A percentile compares a stretch with the other conserved stretches of the same genome.
Conservation (phyloP, 2,329 filamentous ascomycete species). For the Huntiella decipiens region DNA sequence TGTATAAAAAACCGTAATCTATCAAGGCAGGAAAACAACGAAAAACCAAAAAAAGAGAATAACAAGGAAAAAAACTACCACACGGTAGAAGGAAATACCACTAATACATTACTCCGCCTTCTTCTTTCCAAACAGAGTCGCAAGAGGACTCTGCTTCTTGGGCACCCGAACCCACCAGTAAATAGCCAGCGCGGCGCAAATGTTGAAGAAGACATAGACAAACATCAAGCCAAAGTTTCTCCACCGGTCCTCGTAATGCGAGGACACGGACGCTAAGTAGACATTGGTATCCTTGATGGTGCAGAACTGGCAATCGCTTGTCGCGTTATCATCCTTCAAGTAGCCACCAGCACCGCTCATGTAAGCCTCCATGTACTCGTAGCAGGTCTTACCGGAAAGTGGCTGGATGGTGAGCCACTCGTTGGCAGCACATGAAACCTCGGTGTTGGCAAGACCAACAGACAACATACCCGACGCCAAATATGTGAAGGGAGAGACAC, state of each 20-base stretch:
- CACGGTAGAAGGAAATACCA: neutral
- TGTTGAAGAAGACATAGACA: constrained; percentile 39
- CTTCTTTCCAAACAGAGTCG: constrained; percentile 16
- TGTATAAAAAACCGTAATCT: neutral
- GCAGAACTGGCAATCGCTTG: constrained; percentile 36
- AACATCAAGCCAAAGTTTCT: constrained; percentile 48
- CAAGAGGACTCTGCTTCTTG: constrained; percentile 18
- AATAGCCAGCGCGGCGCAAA: constrained; percentile 32
- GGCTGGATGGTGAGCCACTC: constrained; percentile 53
- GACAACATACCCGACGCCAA: constrained; percentile 54
- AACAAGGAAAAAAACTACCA: constrained; percentile 5
- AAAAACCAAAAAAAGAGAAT: constrained; percentile 1
- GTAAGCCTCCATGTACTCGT: constrained; percentile 35
- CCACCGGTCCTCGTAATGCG: constrained; percentile 41
- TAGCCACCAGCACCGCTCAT: constrained; percentile 31
- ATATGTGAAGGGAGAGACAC: constrained; percentile 67
- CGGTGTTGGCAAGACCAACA: constrained; percentile 46
- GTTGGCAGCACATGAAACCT: constrained; percentile 46
- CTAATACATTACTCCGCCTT: constrained; percentile 16
- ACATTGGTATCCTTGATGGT: constrained; percentile 30
- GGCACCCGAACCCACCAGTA: constrained; percentile 36
- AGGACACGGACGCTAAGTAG: constrained; percentile 28
- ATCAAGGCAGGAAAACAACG: neutral
- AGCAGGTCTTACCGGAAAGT: constrained; percentile 36
- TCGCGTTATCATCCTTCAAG: constrained; percentile 29